phyloP scores from a whole-genome alignment of 1,284 basidiomycete genomes.

The Gomphus bonarii region DNA sequence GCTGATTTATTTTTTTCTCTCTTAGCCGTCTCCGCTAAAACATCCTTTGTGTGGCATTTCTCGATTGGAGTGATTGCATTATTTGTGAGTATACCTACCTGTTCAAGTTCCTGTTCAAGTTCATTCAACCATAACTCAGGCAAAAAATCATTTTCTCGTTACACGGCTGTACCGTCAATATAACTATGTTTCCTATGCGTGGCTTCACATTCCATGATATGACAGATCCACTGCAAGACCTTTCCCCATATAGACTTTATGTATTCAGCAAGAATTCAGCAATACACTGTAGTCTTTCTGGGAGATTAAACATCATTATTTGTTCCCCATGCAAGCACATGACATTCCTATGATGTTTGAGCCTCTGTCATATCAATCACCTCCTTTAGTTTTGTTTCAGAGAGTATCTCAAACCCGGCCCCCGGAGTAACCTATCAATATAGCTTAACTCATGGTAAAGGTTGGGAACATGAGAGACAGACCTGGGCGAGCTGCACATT shows the following conservation, averaged over 20 bases:
- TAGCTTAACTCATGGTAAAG: not conserved
- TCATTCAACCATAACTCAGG: not conserved
- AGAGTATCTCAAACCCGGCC: conserved; percentile 77
- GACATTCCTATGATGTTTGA: conserved; percentile 3
- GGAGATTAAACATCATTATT: not conserved
- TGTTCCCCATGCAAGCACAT: not conserved
- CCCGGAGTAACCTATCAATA: conserved; percentile 53
- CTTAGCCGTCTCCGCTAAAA: conserved; percentile 12
- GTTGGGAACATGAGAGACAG: conserved; percentile 17
- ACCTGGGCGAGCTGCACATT: conserved; percentile 97
- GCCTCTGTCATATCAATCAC: conserved; percentile 56
- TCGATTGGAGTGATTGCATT: not conserved
- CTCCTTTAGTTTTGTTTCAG: conserved; percentile 65
- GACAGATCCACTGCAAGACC: not conserved
- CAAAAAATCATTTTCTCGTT: not conserved
- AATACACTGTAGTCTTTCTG: not conserved
- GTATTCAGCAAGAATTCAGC: too few species aligned
- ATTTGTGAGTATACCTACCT: not conserved
- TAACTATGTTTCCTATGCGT: not conserved
- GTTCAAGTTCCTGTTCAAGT: not conserved
- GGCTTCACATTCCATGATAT: not conserved
- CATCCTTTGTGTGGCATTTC: not conserved
- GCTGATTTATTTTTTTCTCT: not conserved
- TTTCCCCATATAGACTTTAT: not conserved
- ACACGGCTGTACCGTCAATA: not conserved